Evolutionary conservation across 148 eudicot species (phyloP), one percentile per base, ranked within the genome.

Genomic region (Beta vulgaris): DNA sequence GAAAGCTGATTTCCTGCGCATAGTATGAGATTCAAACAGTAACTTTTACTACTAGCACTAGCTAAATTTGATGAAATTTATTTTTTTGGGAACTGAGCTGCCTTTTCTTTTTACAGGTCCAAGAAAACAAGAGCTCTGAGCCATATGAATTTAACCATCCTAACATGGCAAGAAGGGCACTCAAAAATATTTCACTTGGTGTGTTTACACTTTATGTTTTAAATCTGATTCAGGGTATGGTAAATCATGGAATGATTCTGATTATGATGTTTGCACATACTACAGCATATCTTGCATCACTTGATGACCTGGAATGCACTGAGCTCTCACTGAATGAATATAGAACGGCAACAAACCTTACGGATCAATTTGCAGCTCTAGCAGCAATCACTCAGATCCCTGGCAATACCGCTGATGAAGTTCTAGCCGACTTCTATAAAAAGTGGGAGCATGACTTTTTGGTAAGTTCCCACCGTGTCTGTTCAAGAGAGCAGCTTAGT

Each of bases 391-490:
- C 87, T 59, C 98, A 96, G 86, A 89, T 82, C 46, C 92, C 99
- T 63, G 97, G 98, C 77, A 75, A 79, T 65, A 65, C 12, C 89
- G 86, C n/a, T 35, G 97, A 96, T 42, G 91, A 92, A 39, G 88
- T 86, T 83, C 80, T 96, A 70, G 92, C 92, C 28, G 97, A 96
- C 83, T 96, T 96, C 82, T 96, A 91, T 71, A 75, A 75, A 82
- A 88, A 89, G 86, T 96, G 99, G 99, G 91, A 92, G 81, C 77
- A 92, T 72, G 93, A 92, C 68, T 92, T 61, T 83, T 80, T 91
- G 94, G 99, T 96, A 81, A 71, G 86, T 69, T 28, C 18, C 59
- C 44, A 31, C 10, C 12, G 13, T 28, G 31, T 29, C 10, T 18
- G 57, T 31, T 48, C 15, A 4, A 29, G 32, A 31, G 58, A n/a